These are phyloP conservation scores for Fragaria nilgerrensis DNA, from an alignment of 306 rosid species.

Conservation along the genomic window DNA sequence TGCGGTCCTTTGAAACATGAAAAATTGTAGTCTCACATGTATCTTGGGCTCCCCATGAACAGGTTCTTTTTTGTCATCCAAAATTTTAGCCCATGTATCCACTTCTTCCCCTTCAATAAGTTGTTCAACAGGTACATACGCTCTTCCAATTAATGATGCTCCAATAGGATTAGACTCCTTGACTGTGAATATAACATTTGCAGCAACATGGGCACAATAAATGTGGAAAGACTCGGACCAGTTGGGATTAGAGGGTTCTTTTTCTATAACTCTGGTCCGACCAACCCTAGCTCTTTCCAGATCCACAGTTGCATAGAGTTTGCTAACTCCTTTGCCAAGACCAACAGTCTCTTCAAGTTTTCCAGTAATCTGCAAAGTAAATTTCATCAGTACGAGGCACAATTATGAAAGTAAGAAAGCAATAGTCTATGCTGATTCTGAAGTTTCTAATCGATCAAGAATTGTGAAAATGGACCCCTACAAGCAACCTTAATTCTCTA, in stretches of 20 bases:
- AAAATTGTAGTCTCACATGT: constrained; percentile 42
- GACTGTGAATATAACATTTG: constrained; percentile 45
- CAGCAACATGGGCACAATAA: constrained; percentile 47
- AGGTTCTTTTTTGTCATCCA: constrained; percentile 30
- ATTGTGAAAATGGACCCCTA: constrained; percentile 5
- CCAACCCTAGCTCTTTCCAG: constrained; percentile 52
- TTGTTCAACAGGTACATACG: constrained; percentile 36
- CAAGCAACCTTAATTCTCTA: background rate
- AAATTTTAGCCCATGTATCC: constrained; percentile 40
- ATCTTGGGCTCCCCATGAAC: constrained; percentile 38
- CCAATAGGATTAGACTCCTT: constrained; percentile 46
- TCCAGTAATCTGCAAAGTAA: constrained; percentile 26
- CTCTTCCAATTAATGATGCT: constrained; percentile 48
- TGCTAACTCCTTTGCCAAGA: constrained; percentile 36
- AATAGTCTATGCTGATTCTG: background rate
- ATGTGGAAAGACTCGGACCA: constrained; percentile 53
- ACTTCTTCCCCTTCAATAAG: constrained; percentile 37
- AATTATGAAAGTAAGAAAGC: background rate
- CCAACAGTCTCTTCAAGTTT: constrained; percentile 44
- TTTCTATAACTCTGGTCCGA: constrained; percentile 41
- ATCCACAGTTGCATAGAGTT: constrained; percentile 40
- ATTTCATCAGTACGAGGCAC: background rate
- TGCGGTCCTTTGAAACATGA: constrained; percentile 40
- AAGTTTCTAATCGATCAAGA: background rate
- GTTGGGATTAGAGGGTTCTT: constrained; percentile 32